Evolutionary conservation across 495 filamentous ascomycete species (phyloP).

Genomic region (Beverwykella pulmonaria): DNA sequence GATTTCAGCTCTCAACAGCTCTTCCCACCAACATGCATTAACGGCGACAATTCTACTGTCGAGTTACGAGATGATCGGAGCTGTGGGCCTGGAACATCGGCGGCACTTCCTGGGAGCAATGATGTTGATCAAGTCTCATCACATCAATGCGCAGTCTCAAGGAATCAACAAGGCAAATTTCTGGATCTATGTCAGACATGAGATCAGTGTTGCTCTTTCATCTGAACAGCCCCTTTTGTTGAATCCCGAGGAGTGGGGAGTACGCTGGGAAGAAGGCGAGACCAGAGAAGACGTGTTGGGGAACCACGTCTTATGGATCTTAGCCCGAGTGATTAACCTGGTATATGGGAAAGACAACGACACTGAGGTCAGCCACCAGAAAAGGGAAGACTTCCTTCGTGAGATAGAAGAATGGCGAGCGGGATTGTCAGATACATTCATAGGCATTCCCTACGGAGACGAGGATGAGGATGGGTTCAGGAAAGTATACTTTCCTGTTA

Average conservation of each 20-base stretch:
- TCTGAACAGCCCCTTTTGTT: conserved; percentile 31
- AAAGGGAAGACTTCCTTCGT: conserved; percentile 9
- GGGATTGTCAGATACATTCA: conserved; percentile 23
- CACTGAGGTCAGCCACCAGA: background rate
- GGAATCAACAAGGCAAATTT: conserved; percentile 37
- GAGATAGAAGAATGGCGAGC: conserved; percentile 27
- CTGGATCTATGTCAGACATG: conserved; percentile 41
- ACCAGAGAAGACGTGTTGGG: conserved; percentile 33
- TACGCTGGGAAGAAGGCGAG: conserved; percentile 23
- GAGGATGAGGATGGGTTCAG: conserved; percentile 30
- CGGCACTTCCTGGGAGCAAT: conserved; percentile 31
- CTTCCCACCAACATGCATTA: conserved; percentile 24
- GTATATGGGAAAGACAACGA: conserved; percentile 13
- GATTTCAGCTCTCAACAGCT: conserved; percentile 20
- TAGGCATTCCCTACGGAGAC: conserved; percentile 29
- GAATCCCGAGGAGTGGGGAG: conserved; percentile 29
- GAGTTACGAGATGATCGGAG: conserved; percentile 38
- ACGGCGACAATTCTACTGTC: conserved; percentile 38
- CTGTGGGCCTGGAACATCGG: conserved; percentile 29
- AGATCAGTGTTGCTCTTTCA: conserved; percentile 34
- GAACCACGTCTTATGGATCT: conserved; percentile 32
- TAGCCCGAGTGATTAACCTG: conserved; percentile 23
- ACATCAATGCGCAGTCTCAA: conserved; percentile 20
- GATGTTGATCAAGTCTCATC: conserved; percentile 29
- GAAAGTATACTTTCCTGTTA: conserved; percentile 32